A percentile compares a stretch with the other conserved stretches of the same genome.
Evolutionary conservation across 257 asterid species (phyloP).

Genomic region (Nicotiana tomentosiformis): DNA sequence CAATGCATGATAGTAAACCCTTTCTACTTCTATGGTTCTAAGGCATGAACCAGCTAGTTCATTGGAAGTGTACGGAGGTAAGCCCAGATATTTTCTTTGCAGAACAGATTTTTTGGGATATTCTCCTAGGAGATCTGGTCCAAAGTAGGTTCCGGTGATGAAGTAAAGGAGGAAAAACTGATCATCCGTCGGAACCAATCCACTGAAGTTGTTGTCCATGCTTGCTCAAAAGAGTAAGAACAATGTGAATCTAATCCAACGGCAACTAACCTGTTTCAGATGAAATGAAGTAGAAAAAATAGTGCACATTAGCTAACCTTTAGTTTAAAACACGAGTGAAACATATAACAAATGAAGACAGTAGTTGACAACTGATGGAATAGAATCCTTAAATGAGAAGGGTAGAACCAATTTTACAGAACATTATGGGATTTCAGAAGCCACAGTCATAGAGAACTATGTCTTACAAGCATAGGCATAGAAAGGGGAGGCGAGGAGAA

Average conservation of each 20-base stretch:
- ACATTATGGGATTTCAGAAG: background rate
- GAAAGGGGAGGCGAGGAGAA: background rate
- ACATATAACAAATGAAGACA: background rate
- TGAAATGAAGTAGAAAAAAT: background rate
- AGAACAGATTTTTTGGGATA: conserved; percentile 36
- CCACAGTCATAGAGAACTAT: background rate
- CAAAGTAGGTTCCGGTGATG: conserved; percentile 59
- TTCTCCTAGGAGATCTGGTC: conserved; percentile 46
- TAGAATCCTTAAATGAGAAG: background rate
- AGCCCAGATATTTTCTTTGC: conserved; percentile 41
- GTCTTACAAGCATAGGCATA: background rate
- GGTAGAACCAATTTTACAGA: background rate
- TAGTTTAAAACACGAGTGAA: background rate
- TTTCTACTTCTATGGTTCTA: conserved; percentile 35
- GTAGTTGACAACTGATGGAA: background rate
- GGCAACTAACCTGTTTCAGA: background rate
- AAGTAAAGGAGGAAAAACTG: conserved; percentile 53
- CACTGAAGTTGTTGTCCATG: conserved; percentile 32
- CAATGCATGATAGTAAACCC: conserved; percentile 49
- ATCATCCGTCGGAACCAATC: conserved; percentile 38
- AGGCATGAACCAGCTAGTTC: conserved; percentile 43
- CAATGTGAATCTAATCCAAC: background rate
- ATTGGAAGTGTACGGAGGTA: conserved; percentile 26
- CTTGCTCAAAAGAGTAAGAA: conserved; percentile 1
- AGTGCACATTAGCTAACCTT: background rate